These are phyloP conservation scores for Terfezia claveryi DNA, from an alignment of 495 filamentous ascomycete species.

Conservation along the genomic window DNA sequence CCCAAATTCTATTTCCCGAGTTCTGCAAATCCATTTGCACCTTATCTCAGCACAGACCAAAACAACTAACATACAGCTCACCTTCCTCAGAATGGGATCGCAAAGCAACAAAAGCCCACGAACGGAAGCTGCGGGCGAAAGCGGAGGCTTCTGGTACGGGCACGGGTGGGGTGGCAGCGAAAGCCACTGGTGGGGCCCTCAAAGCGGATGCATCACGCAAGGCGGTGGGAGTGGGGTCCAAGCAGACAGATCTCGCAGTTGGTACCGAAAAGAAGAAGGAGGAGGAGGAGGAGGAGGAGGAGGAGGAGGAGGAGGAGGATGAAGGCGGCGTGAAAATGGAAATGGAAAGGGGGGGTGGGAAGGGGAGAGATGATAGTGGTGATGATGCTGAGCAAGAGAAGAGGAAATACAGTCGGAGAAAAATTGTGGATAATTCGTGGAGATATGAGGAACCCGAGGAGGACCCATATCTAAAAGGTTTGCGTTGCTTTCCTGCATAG, in stretches of 20 bases:
- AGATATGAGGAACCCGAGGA: conserved; percentile 16
- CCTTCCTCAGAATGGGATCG: conserved; percentile 28
- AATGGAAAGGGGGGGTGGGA: conserved; percentile 14
- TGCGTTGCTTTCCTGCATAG: background rate
- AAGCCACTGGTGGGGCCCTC: conserved; percentile 8
- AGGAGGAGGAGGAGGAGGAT: conserved; percentile 18
- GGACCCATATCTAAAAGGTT: conserved; percentile 5
- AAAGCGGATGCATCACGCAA: conserved; percentile 3
- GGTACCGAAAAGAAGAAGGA: conserved; percentile 20
- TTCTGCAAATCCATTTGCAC: no score
- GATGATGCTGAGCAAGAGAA: conserved; percentile 20
- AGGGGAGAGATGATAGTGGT: conserved; percentile 14
- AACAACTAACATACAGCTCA: conserved; percentile 20
- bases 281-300: conserved; percentile 18
- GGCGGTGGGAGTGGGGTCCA: background rate
- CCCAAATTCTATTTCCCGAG: no score
- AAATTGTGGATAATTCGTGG: conserved; percentile 16
- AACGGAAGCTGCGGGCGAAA: conserved; percentile 20
- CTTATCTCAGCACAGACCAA: conserved; percentile 19
- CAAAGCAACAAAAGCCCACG: conserved; percentile 19
- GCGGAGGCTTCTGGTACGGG: conserved; percentile 12
- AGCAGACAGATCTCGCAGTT: conserved; percentile 15
- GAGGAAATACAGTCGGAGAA: conserved; percentile 10
- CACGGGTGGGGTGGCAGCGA: no score
- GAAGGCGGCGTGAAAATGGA: conserved; percentile 7